A percentile compares a stretch with the other conserved stretches of the same genome.
Conservation (phyloP, 202 grass and related monocot genomes). For the Hordeum pubiflorum region DNA sequence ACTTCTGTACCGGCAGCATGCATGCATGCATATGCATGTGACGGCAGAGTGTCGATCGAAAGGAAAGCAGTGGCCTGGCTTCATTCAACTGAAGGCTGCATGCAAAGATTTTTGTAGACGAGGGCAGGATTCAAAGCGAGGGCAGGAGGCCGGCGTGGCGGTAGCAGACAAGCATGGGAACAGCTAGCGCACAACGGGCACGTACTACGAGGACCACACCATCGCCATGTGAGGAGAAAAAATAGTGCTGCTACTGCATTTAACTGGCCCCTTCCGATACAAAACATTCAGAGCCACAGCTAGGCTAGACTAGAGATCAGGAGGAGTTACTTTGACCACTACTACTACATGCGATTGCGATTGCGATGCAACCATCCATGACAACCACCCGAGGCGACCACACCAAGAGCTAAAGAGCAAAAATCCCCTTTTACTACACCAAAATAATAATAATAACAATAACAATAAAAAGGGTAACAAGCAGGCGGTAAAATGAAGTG, state of each 20-base stretch:
- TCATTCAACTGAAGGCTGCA: constrained; percentile 16
- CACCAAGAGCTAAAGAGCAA: constrained; percentile 24
- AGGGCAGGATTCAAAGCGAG: background rate
- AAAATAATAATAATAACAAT: background rate
- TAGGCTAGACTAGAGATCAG: background rate
- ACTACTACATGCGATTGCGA: background rate
- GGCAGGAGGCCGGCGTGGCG: background rate
- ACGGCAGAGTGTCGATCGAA: background rate
- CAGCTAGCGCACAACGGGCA: constrained; percentile 32
- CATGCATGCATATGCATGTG: background rate
- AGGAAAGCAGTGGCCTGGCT: background rate
- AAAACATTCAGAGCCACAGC: constrained; percentile 32
- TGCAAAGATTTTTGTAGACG: constrained; percentile 24
- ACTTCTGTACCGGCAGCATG: no score
- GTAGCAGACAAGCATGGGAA: constrained; percentile 43
- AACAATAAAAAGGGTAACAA: background rate
- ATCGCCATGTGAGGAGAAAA: background rate
- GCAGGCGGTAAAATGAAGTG: constrained; percentile 11
- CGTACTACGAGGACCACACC: constrained; percentile 38
- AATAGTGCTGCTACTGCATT: constrained; percentile 4
- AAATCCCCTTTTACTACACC: constrained; percentile 35
- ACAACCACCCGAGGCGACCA: background rate
- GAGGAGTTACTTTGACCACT: constrained; percentile 18
- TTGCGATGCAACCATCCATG: background rate
- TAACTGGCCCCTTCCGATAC: constrained; percentile 28